Percentiles rank a stretch among this genome's conserved stretches.
phyloP scores from a whole-genome alignment of 768 basidiomycete species.

The Pisolithus microcarpus region DNA sequence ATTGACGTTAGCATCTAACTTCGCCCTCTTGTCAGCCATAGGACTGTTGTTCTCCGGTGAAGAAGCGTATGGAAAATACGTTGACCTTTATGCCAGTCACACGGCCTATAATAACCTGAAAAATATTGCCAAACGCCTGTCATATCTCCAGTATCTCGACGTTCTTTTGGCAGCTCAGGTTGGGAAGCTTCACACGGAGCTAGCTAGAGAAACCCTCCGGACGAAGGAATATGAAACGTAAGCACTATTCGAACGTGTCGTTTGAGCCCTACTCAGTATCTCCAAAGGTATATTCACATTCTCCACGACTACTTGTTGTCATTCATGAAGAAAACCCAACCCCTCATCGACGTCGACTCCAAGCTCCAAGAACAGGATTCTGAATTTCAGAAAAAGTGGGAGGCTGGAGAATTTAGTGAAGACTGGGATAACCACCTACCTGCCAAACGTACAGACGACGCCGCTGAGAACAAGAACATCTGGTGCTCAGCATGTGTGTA shows the following conservation, averaged over 20 bases:
- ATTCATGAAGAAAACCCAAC: constrained; percentile 79
- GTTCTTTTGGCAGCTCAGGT: constrained; percentile 62
- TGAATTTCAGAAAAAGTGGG: constrained; percentile 80
- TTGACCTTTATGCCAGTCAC: constrained; percentile 88
- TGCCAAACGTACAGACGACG: constrained; percentile 30
- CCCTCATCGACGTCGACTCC: constrained; percentile 68
- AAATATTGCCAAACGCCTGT: constrained; percentile 72
- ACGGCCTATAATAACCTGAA: constrained; percentile 86
- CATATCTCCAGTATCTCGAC: constrained; percentile 92
- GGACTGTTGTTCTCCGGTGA: constrained; percentile 91
- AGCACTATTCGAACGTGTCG: constrained; percentile 23
- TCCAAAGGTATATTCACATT: constrained; percentile 68
- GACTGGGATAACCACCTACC: constrained; percentile 55
- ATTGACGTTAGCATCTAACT: background rate
- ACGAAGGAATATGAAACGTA: constrained; percentile 77
- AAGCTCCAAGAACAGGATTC: constrained; percentile 56
- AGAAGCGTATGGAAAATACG: constrained; percentile 89
- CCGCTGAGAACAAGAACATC: constrained; percentile 56
- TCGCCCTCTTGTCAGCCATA: constrained; percentile 44
- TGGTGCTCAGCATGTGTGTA: constrained; percentile 92
- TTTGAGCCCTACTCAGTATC: constrained; percentile 5
- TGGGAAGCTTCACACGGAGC: constrained; percentile 56
- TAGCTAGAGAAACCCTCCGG: constrained; percentile 58
- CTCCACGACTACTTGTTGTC: constrained; percentile 81
- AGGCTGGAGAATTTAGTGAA: constrained; percentile 59